Evolutionary conservation across 352 stramenopile genomes (phyloP), one percentile per base, ranked within the genome.

Genomic region (Phytophthora citrophthora): DNA sequence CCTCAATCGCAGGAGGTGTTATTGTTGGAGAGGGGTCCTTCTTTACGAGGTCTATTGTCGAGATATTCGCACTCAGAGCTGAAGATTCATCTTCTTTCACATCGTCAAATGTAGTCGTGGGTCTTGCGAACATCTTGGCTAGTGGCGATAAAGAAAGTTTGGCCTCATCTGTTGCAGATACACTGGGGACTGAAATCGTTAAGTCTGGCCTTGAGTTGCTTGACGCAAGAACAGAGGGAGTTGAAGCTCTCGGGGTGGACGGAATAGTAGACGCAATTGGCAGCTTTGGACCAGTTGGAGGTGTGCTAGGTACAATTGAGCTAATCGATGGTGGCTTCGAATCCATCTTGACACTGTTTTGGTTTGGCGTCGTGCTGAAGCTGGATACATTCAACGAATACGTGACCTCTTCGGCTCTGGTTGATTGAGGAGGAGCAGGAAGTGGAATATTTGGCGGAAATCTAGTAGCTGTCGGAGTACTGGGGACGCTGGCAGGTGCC

Each of bases 81-180:
- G 10, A 23, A 32, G 13, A 23, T 45, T 18, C 2, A 34, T 32
- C n/a, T 15, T 15, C 16, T 27, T 46, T 11, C 9, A 38, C n/a
- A 11, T 44, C 39, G 7, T 50, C 12, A 16, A 26, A 12, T 11
- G 7, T 5, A 18, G 2, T 7, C 40, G 27, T 39, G 16, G 60
- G 6, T 24, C 48, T 23, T 18, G 45, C 50, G 27, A 75, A 75
- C 6, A 75, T 64, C 52, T 71, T 75, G 26, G 61, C 61, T 38
- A 75, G 38, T 26, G 61, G 67, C 0, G 67, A 75, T 39, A 54
- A 26, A 12, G 54, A 43, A 47, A 46, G 61, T 5, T 50, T 6
- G 2, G 11, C 6, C 5, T 59, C 39, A 11, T 64, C 29, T 41
- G 50, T 59, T 52, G 39, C n/a, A 7, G 36, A 5, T 53, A 12